These are phyloP conservation scores for Silene latifolia DNA, from an alignment of 148 eudicot species.

Conservation along the genomic window DNA sequence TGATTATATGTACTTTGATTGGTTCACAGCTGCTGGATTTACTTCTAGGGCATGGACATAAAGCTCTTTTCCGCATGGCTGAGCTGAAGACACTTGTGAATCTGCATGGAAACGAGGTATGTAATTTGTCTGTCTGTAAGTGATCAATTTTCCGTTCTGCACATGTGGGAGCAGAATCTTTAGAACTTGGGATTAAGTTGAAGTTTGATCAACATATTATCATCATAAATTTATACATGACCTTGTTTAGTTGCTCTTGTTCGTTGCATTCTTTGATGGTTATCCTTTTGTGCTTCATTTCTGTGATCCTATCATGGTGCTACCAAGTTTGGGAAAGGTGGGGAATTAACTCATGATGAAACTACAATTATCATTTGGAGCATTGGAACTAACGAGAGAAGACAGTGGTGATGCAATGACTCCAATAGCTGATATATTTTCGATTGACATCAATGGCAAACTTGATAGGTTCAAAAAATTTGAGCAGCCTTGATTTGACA, in stretches of 20 bases:
- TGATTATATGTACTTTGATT: constrained; percentile 17
- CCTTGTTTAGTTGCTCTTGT: background rate
- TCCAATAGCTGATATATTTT: constrained; percentile 67
- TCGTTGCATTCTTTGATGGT: background rate
- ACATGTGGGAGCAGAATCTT: background rate
- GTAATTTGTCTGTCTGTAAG: background rate
- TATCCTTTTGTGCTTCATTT: background rate
- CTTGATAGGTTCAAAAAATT: constrained; percentile 59
- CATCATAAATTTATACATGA: background rate
- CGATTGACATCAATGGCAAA: constrained; percentile 71
- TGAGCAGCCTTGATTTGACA: background rate
- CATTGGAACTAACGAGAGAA: constrained; percentile 72
- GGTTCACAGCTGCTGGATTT: constrained; percentile 54
- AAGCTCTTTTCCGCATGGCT: constrained; percentile 61
- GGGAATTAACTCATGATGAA: constrained; percentile 92
- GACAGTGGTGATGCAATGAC: constrained; percentile 86
- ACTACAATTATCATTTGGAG: constrained; percentile 95
- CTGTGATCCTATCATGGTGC: constrained; percentile 3
- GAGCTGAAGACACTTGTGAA: constrained; percentile 59
- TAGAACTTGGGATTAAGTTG: background rate
- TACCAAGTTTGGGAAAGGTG: constrained; percentile 88
- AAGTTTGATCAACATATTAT: background rate
- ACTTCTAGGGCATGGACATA: constrained; percentile 49
- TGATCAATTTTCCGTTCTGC: background rate
- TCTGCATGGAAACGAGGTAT: constrained; percentile 62